These are phyloP conservation scores for Jimgerdemannia lactiflua DNA, from an alignment of 192 early-diverging fungal species.

Conservation along the genomic window DNA sequence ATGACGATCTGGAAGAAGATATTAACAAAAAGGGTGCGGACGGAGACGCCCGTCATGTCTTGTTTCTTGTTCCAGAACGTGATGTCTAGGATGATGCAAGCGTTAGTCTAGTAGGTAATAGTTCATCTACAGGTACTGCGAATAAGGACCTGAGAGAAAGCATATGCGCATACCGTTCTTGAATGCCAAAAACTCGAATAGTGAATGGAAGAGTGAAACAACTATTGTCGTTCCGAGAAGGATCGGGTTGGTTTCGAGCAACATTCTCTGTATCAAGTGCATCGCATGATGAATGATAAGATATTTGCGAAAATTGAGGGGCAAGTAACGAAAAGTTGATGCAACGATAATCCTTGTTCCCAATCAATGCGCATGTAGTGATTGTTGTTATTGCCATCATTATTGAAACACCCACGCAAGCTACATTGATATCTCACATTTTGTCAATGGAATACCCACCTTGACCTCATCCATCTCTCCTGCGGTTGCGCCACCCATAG, in stretches of 20 bases:
- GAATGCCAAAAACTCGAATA: slow-evolving; percentile 70
- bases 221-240: slow-evolving; percentile 71
- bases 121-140: slow-evolving; percentile 4
- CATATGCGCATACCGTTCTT: slow-evolving; percentile 70
- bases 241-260: slow-evolving; percentile 86
- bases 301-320: too few species aligned
- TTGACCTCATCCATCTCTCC: slow-evolving; percentile 79
- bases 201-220: slow-evolving; percentile 76
- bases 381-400: too few species aligned
- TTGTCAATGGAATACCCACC: slow-evolving; percentile 3
- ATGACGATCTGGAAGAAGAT: slow-evolving; percentile 84
- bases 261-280: slow-evolving; percentile 52
- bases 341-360: too few species aligned
- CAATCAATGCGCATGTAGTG: too few species aligned
- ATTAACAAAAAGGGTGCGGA: slow-evolving; percentile 78
- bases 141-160: slow-evolving; percentile 5
- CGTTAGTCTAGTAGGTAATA: slow-evolving; percentile 28
- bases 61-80: slow-evolving; percentile 87
- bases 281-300: too few species aligned
- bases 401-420: too few species aligned
- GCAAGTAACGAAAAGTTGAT: too few species aligned
- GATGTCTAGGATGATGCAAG: slow-evolving; percentile 40
- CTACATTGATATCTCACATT: too few species aligned
- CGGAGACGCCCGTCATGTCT: slow-evolving; percentile 78
- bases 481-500: slow-evolving; percentile 48